These are phyloP conservation scores for Penicillium verhagenii DNA, from an alignment of 495 filamentous ascomycete genomes.

Conservation along the genomic window DNA sequence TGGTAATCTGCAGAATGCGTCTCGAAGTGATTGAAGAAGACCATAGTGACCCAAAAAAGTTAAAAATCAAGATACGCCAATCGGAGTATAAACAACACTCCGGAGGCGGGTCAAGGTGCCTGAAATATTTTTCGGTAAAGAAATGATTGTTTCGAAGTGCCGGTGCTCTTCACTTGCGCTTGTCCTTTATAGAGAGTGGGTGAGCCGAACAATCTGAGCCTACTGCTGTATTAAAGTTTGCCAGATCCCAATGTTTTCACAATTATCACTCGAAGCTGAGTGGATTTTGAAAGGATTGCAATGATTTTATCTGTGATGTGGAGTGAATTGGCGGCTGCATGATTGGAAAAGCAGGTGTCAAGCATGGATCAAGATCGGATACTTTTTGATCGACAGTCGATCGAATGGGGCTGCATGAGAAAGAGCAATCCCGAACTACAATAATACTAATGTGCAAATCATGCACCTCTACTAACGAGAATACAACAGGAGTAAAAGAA, in stretches of 20 bases:
- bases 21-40: not conserved
- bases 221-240: too few species aligned
- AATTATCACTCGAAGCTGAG: too few species aligned
- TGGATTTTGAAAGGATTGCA: too few species aligned
- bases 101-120: not conserved
- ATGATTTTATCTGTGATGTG: too few species aligned
- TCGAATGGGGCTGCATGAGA: not conserved
- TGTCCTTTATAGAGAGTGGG: too few species aligned
- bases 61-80: not conserved
- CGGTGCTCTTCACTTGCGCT: too few species aligned
- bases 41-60: not conserved
- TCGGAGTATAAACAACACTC: not conserved
- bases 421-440: not conserved
- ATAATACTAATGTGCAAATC: not conserved
- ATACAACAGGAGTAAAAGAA: slow-evolving; percentile 4
- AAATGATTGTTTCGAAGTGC: too few species aligned
- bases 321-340: too few species aligned
- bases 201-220: too few species aligned
- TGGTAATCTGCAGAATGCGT: not conserved
- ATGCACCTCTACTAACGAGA: not conserved
- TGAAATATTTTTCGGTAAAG: not conserved
- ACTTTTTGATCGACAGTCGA: slow-evolving; percentile 1
- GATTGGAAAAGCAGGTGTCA: too few species aligned
- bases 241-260: too few species aligned
- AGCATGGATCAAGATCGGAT: too few species aligned